Percentiles rank a stretch among this genome's conserved stretches.
Evolutionary conservation across 345 rosid genomes (phyloP).

Genomic region (Populus nigra): DNA sequence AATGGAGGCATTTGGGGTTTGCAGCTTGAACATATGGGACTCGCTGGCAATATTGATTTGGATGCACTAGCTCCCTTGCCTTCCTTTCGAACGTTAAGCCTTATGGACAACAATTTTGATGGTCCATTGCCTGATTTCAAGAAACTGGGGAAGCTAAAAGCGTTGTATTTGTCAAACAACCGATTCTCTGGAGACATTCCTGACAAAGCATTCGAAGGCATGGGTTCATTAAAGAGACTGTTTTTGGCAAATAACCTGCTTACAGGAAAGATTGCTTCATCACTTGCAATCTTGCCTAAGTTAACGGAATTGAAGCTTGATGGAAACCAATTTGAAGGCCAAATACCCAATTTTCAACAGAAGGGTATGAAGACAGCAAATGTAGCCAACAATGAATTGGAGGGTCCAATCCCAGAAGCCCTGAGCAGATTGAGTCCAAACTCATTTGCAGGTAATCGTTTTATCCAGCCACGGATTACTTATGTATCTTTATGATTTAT

Average conservation of each 20-base stretch:
- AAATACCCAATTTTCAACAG: constrained; percentile 50
- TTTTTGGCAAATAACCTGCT: constrained; percentile 56
- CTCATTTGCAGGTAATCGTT: constrained; percentile 52
- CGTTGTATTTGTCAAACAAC: constrained; percentile 65
- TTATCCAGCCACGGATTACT: neutral
- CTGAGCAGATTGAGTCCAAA: constrained; percentile 39
- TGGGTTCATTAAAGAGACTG: constrained; percentile 57
- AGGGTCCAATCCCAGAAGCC: constrained; percentile 62
- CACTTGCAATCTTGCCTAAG: constrained; percentile 49
- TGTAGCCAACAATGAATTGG: constrained; percentile 62
- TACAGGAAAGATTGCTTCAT: constrained; percentile 51
- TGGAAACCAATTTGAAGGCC: constrained; percentile 57
- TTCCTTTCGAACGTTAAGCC: constrained; percentile 53
- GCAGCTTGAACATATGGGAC: constrained; percentile 55
- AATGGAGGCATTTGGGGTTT: constrained; percentile 50
- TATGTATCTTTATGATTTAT: neutral
- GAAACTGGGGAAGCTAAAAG: constrained; percentile 43
- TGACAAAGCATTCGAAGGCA: constrained; percentile 49
- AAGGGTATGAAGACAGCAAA: constrained; percentile 34
- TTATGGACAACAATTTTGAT: constrained; percentile 59
- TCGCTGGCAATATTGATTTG: constrained; percentile 44
- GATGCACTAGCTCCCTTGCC: constrained; percentile 40
- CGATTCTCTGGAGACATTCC: constrained; percentile 53
- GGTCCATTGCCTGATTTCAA: constrained; percentile 56
- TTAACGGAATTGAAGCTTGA: constrained; percentile 61